Base-by-base conservation (phyloP, 1,284 basidiomycete genomes). In the Pseudozyma sp. region DNA sequence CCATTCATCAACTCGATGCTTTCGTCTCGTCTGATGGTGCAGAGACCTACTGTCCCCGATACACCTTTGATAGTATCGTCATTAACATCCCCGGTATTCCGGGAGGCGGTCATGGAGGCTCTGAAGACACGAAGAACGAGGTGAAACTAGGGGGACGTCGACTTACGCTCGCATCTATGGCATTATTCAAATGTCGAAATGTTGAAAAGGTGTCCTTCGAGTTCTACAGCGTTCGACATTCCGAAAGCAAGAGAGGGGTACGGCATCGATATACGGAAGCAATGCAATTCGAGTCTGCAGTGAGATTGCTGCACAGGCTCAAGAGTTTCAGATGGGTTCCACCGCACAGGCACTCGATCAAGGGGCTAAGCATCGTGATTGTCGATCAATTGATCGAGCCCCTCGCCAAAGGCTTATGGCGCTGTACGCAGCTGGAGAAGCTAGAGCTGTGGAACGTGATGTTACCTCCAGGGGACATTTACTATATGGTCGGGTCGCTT, bases 51-150 rank as follows among this genome's bases (percentile, higher is more conserved):
- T 56, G 64, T 5, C 57, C 64, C 9, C 34, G 14, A 0, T 60
- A 56, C 47, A 60, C 70, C 2, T 2, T 45, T 5, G 31, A 34
- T 10, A 50, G 52, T 31, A 18, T 72, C n/a, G 48, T 53, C 9
- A 67, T 72, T 64, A 72, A 72, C 50, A 72, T 72, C 31, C 60
- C 64, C 6, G 70, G 70, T 2, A 64, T 72, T 5, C 70, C 70
- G 2, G 70, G 70, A 11, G 70, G 64, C 1, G 64, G 63, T 5
- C 59, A 65, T 52, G 63, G 59, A 1, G 55, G 52, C 0, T 34
- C 51, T 5, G 12, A 13, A 40, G 39, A 3, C 25, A 35, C 7
- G 18, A 19, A 21, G 45, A 16, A 4, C 25, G 38, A 3, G 52
- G 18, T 10, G 51, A 35, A 10, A 54, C 39, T 49, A 11, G 62